Percentiles rank a stretch among this genome's conserved stretches.
Conservation (phyloP, 805 yeast species). For the Zygosaccharomyces kombuchaensis region DNA sequence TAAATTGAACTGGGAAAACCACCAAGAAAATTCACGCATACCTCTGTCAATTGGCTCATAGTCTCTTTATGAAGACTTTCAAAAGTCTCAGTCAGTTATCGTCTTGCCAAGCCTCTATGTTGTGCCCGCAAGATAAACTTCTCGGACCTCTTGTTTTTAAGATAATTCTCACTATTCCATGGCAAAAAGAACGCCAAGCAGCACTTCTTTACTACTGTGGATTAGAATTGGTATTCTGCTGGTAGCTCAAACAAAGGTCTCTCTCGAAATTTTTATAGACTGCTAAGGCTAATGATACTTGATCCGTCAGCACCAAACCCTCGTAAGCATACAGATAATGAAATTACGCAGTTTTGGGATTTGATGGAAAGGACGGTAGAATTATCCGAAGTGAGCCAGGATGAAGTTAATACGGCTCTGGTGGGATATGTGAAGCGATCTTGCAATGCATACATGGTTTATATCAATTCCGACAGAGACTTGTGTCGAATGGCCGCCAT, state of each 20-base stretch:
- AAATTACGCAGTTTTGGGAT: conserved; percentile 27
- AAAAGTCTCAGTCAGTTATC: not conserved
- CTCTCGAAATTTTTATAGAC: not conserved
- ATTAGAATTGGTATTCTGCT: not conserved
- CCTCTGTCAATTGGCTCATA: conserved; percentile 5
- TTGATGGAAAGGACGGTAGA: conserved; percentile 25
- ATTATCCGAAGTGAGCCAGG: conserved; percentile 8
- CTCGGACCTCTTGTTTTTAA: not conserved
- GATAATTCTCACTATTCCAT: not conserved
- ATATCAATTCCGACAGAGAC: conserved; percentile 31
- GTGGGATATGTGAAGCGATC: conserved; percentile 29
- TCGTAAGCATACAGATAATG: conserved; percentile 16
- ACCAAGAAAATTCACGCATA: not conserved
- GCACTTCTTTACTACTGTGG: not conserved
- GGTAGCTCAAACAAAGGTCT: not conserved
- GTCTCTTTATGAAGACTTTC: not conserved
- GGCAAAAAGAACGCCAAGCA: not conserved
- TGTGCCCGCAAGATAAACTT: not conserved
- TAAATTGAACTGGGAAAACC: not conserved
- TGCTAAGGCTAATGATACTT: conserved; percentile 19
- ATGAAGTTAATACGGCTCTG: conserved; percentile 25
- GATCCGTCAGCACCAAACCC: conserved; percentile 21
- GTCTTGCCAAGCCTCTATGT: not conserved
- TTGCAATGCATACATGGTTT: conserved; percentile 27
- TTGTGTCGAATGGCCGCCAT: conserved; percentile 36